Evolutionary conservation across 2,329 filamentous ascomycete genomes (phyloP), one percentile per base, ranked within the genome.

Genomic region (Fusarium kyushuense): DNA sequence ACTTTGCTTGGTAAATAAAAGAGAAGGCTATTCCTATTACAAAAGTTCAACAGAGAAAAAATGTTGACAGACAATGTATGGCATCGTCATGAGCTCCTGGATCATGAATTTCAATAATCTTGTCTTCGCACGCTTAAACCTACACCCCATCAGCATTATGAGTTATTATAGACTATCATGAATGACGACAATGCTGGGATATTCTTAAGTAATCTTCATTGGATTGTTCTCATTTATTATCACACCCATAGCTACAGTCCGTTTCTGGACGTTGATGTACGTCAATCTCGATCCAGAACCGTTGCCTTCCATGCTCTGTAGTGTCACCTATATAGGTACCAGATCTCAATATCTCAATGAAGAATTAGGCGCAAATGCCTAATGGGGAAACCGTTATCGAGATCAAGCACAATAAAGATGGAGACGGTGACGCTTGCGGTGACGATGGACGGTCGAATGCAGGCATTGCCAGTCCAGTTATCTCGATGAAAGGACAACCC

Each of bases 41-140:
- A 25, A 11, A 38, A 12, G 19, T 10, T 3, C n/a, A 5, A 1
- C 12, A 3, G n/a, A 16, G 3, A 12, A 29, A 35, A 33, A 32
- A 23, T n/a, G 21, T 27, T 27, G 21, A 29, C 23, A 7, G 27
- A 25, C 25, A 33, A 35, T 35, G 14, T 17, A 17, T 42, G n/a
- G 46, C 42, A 46, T 54, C 51, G 41, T 51, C 21, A 16, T 16
- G 21, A 33, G 29, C 6, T 17, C 29, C 25, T 53, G 54, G 10
- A 17, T 14, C 21, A 16, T 10, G 12, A 67, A 67, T 67, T 67
- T 67, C 64, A 67, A 67, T 67, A 33, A 36, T 41, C 29, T 33
- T 40, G 5, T 19, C 29, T 7, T 6, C 1, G 43, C 14, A 0
- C 16, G 27, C 19, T 35, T 14, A 36, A n/a, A 14, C 13, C 32